Evolutionary conservation across 164 flowering plant species (phyloP).

Genomic region (Buxus sempervirens): DNA sequence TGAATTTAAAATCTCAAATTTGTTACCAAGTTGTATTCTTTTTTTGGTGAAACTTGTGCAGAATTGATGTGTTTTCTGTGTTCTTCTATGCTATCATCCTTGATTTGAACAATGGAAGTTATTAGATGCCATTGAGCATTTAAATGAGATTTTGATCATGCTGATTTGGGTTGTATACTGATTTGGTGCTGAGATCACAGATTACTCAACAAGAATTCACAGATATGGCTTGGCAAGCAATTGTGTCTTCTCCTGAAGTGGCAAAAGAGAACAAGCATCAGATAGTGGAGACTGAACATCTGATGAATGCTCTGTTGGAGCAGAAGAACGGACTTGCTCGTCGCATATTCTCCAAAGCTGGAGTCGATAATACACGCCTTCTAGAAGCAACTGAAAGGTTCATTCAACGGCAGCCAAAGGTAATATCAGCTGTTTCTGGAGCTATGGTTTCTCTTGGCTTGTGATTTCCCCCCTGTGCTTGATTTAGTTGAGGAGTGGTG

Average conservation of each 20-base stretch:
- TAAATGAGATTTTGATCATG: not conserved
- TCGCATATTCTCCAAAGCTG: constrained; percentile 81
- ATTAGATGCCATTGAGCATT: not conserved
- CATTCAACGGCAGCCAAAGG: constrained; percentile 94
- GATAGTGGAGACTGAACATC: constrained; percentile 96
- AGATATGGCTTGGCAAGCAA: constrained; percentile 98
- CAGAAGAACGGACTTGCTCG: constrained; percentile 99
- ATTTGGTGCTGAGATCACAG: constrained; percentile 27
- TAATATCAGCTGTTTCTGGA: constrained; percentile 15
- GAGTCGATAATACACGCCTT: constrained; percentile 83
- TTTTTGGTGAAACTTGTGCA: no score
- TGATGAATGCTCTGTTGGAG: constrained; percentile 89
- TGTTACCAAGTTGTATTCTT: no score
- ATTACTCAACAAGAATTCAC: constrained; percentile 97
- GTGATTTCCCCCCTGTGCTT: not conserved
- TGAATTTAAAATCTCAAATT: no score
- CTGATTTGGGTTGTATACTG: not conserved
- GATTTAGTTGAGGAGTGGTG: not conserved
- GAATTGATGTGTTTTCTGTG: no score
- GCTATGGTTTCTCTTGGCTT: not conserved
- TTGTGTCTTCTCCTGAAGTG: constrained; percentile 88
- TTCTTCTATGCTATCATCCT: not conserved
- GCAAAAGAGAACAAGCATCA: constrained; percentile 96
- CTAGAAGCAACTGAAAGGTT: constrained; percentile 86
- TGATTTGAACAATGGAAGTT: not conserved